A percentile compares a stretch with the other conserved stretches of the same genome.
Conservation (phyloP, 768 basidiomycete species). For the Piloderma croceum region DNA sequence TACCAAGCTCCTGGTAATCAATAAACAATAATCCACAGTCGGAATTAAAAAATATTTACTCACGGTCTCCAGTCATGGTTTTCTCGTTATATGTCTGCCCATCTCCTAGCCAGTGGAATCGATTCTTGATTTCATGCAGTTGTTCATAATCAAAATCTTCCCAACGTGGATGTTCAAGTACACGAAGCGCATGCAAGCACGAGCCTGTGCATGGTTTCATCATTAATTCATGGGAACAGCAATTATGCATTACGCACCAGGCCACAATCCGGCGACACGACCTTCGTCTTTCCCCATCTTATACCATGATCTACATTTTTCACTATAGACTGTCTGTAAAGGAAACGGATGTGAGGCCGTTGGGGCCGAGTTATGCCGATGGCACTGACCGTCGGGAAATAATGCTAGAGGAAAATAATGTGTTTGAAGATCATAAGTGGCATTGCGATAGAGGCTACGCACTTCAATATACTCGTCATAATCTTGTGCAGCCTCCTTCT, state of each 20-base stretch:
- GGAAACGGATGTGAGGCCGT: not conserved
- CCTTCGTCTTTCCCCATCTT: constrained; percentile 57
- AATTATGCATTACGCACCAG: constrained; percentile 36
- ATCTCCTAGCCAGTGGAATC: constrained; percentile 57
- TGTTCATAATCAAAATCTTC: constrained; percentile 56
- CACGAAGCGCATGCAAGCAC: constrained; percentile 42
- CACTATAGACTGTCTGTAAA: constrained; percentile 49
- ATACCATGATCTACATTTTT: constrained; percentile 61
- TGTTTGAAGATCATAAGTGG: not conserved
- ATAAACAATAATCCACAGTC: not conserved
- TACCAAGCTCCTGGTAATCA: constrained; percentile 40
- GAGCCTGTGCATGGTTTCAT: constrained; percentile 34
- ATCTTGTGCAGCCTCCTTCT: constrained; percentile 52
- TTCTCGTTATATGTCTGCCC: constrained; percentile 54
- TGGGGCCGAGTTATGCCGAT: too few species aligned
- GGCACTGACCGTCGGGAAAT: constrained; percentile 47
- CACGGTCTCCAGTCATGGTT: constrained; percentile 30
- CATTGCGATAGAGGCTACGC: constrained; percentile 10
- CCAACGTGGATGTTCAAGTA: constrained; percentile 53
- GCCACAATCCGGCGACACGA: constrained; percentile 53
- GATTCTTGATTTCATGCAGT: constrained; percentile 39
- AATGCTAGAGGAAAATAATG: constrained; percentile 27
- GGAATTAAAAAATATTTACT: constrained; percentile 10
- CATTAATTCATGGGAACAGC: too few species aligned
- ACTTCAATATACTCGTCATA: constrained; percentile 59